Percentiles rank a stretch among this genome's conserved stretches.
Evolutionary conservation across 768 basidiomycete genomes (phyloP).

Genomic region (Collybia nuda): DNA sequence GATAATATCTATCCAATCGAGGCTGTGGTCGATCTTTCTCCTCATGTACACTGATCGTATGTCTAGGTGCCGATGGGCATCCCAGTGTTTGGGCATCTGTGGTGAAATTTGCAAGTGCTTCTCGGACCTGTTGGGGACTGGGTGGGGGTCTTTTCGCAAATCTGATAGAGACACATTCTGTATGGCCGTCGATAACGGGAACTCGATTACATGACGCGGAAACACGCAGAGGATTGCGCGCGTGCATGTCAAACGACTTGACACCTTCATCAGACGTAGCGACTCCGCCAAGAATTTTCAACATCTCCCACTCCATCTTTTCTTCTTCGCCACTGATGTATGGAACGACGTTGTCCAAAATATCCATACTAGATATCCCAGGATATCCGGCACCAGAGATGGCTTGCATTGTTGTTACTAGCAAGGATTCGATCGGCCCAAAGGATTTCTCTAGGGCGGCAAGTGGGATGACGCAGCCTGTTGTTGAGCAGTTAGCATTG

Average conservation of each 20-base stretch:
- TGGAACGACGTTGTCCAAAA: slow-evolving; percentile 95
- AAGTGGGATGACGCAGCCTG: slow-evolving; percentile 89
- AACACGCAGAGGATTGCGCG: slow-evolving; percentile 76
- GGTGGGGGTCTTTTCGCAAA: slow-evolving; percentile 83
- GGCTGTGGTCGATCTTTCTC: slow-evolving; percentile 94
- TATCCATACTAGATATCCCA: slow-evolving; percentile 85
- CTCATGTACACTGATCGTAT: slow-evolving; percentile 90
- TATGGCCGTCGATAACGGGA: slow-evolving; percentile 94
- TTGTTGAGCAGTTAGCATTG: slow-evolving; percentile 98
- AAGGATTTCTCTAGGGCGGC: slow-evolving; percentile 87
- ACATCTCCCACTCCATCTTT: slow-evolving; percentile 98
- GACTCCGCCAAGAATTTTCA: slow-evolving; percentile 93
- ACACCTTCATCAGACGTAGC: slow-evolving; percentile 50
- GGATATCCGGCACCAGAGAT: slow-evolving; percentile 99
- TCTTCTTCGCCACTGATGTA: slow-evolving; percentile 94
- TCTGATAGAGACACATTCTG: slow-evolving; percentile 83
- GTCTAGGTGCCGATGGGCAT: slow-evolving; percentile 82
- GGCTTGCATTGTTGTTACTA: slow-evolving; percentile 97
- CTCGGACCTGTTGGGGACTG: slow-evolving; percentile 81
- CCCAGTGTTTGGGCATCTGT: slow-evolving; percentile 73
- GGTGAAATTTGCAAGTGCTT: slow-evolving; percentile 73
- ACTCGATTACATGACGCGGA: slow-evolving; percentile 95
- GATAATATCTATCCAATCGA: slow-evolving; percentile 84
- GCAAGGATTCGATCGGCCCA: slow-evolving; percentile 88
- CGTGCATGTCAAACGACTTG: slow-evolving; percentile 83